phyloP scores from a whole-genome alignment of 768 basidiomycete species.

The Russula sp. region DNA sequence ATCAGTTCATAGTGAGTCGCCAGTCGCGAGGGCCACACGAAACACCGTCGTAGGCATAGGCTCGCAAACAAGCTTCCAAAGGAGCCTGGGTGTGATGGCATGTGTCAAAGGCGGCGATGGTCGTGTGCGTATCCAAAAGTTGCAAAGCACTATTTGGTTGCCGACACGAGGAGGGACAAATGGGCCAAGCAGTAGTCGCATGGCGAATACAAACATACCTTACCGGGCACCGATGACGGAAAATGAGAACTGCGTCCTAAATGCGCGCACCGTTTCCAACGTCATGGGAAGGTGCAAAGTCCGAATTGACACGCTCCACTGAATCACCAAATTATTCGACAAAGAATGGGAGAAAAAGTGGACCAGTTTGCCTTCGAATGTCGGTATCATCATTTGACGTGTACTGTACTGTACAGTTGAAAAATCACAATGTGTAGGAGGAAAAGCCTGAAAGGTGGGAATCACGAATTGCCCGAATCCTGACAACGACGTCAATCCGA shows the following conservation, averaged over 20 bases:
- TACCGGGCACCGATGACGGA: slow-evolving; percentile 25
- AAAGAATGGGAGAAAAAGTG: background rate
- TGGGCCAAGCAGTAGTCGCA: background rate
- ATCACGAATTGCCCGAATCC: background rate
- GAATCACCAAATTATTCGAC: background rate
- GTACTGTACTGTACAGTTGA: slow-evolving; percentile 7
- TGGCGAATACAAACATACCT: background rate
- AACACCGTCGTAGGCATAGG: background rate
- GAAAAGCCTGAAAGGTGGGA: background rate
- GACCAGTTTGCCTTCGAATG: background rate
- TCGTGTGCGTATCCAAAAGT: background rate
- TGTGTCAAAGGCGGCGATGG: too few species aligned
- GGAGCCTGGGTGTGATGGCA: too few species aligned
- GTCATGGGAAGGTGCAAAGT: background rate
- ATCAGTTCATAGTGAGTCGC: background rate
- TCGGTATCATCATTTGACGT: too few species aligned
- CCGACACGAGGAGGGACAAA: background rate
- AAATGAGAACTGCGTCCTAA: slow-evolving; percentile 42
- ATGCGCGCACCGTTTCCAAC: slow-evolving; percentile 33
- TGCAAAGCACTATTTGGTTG: background rate
- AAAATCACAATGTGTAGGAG: background rate
- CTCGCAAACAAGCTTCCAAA: too few species aligned
- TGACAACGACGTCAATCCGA: background rate
- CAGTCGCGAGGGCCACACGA: background rate
- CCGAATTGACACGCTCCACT: too few species aligned